Evolutionary conservation across 225 moss, liverwort and hornwort species (phyloP), one percentile per base, ranked within the genome.

Genomic region (Bryoerythrophyllum caledonicum): DNA sequence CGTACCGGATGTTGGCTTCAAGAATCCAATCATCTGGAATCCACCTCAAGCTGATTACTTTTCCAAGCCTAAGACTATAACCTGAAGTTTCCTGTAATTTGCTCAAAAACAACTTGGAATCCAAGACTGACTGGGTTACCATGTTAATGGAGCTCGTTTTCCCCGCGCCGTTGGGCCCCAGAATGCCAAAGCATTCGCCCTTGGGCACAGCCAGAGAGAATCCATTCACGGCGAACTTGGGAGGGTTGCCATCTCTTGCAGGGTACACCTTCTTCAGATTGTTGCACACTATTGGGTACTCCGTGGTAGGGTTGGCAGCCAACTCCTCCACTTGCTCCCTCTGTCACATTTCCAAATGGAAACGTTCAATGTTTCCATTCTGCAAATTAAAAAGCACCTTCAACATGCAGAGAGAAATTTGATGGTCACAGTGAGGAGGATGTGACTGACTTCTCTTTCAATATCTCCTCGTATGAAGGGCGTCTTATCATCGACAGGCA

Each of bases 101-200:
- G 13, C 44, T 32, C 48, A 6, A 49, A 17, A 13, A 44, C 14
- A 49, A 49, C n/a, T n/a, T n/a, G n/a, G 7, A 49, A 49, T 49
- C 48, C 48, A n/a, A n/a, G 48, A 49, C 48, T 44, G 44, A 44
- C 13, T 44, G 5, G 40, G 28, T 28, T 85, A 94, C 94, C 96
- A 96, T 96, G 48, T 94, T 96, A 32, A 96, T 96, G 44, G 92
- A 76, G 61, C 91, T 87, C 3, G 92, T 94, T 79, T 96, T 96
- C 4, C 96, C 96, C 5, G 96, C 94, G 11, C 96, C 96, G 57
- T 96, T 96, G n/a, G 96, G 96, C 9, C 96, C 96, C 17, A 96
- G 79, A 77, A 96, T 88, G 44, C 96, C 96, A 72, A 96, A 89
- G 23, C 96, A 96, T 64, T 96, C 96, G 1, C 81, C 87, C 38